Base-by-base conservation (phyloP, 2,329 filamentous ascomycete genomes). In the Aspergillus oerlinghausenensis region DNA sequence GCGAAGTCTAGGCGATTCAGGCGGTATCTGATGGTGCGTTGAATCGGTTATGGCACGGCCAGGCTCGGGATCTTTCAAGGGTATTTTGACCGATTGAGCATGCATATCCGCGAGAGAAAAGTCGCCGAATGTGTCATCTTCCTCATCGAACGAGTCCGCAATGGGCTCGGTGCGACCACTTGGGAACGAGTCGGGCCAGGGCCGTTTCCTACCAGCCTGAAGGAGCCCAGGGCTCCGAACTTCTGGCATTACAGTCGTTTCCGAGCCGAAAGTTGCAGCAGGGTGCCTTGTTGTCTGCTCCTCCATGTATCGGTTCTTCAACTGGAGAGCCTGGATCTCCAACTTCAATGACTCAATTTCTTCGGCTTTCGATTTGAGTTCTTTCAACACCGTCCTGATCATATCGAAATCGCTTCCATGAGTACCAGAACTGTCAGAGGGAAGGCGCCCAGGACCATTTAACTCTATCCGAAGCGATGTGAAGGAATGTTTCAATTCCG, bases 281-380 rank as follows among this genome's bases (percentile, higher is more conserved):
- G 53, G 53, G 21, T 63, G 60, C 29, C 38, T 62, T 26, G 60
- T 35, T 7, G 60, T 60, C 38, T 65, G 67, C 49, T 69, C 71
- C 42, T 74, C 71, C 60, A 69, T 61, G 51, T 67, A 70, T 17
- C 67, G 67, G 29, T 70, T 72, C 56, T 68, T 73, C 42, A 73
- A 35, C 42, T 73, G 74, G 55, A 75, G 52, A 0, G 71, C 67
- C 55, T 75, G 71, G 19, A 70, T 73, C 60, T 75, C 71, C 55
- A 74, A 52, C 54, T 69, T 74, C 49, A 75, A 49, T 50, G 66
- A 71, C 54, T 75, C 73, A 21, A 74, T 73, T 45, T 74, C 72
- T 11, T 74, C 73, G 1, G 72, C 68, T 55, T 75, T 75, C 10
- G 59, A 64, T 55, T 70, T 72, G n/a, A 75, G 64, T 55, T 75